Conservation (phyloP, 306 rosid species). For the Styphnolobium japonicum region DNA sequence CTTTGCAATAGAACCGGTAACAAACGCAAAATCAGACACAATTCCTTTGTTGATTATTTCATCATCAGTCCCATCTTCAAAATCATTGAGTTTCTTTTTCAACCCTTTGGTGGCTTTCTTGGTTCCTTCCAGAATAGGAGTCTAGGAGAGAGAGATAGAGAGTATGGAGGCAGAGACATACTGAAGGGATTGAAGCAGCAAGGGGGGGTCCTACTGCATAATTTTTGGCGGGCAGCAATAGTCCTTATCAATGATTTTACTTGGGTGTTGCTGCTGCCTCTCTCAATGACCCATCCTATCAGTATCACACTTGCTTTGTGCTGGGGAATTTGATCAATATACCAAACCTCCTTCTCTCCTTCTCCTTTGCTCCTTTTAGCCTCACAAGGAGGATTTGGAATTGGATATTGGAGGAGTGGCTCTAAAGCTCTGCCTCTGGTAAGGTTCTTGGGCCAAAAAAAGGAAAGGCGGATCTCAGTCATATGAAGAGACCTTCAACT, state of each 20-base stretch:
- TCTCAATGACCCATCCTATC: constrained; percentile 39
- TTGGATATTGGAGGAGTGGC: neutral
- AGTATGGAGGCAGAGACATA: constrained; percentile 16
- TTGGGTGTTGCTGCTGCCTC: constrained; percentile 40
- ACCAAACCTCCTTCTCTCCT: neutral
- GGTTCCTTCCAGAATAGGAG: too few relatives aligned
- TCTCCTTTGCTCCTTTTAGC: neutral
- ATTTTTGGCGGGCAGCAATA: constrained; percentile 60
- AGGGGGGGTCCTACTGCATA: constrained; percentile 54
- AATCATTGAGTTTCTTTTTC: constrained; percentile 27
- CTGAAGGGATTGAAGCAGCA: constrained; percentile 26
- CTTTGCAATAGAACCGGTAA: constrained; percentile 7
- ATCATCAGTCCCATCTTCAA: constrained; percentile 1
- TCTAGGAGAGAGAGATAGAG: neutral
- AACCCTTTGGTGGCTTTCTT: constrained; percentile 14
- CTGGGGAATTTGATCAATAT: constrained; percentile 23
- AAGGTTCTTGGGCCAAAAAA: constrained; percentile 24
- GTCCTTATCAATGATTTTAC: constrained; percentile 56
- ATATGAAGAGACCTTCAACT: constrained; percentile 60
- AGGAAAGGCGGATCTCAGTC: constrained; percentile 52
- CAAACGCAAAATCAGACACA: constrained; percentile 1
- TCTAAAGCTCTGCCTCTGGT: neutral
- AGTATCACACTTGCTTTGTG: constrained; percentile 22
- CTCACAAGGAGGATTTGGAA: neutral
- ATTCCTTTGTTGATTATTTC: constrained; percentile 14